Evolutionary conservation across 2,329 filamentous ascomycete species (phyloP), one percentile per base, ranked within the genome.

Genomic region (Sporothrix brunneoviolacea): DNA sequence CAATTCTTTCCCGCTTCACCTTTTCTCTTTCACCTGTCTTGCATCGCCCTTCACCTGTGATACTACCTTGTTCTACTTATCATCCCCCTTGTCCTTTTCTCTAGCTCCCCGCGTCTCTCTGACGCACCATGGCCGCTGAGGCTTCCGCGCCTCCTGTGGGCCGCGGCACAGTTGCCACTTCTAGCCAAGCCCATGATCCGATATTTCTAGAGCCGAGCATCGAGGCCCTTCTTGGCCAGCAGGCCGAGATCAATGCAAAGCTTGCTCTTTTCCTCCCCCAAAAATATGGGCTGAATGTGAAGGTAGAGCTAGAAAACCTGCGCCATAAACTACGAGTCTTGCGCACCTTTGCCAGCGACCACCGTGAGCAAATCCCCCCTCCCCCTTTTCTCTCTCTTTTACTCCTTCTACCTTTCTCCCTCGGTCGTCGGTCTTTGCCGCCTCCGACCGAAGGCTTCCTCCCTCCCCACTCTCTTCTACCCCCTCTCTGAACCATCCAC

Each of bases 301-400:
- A 68, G 54, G 55, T 70, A 43, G 77, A 81, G 65, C 65, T 78
- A 24, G 68, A 71, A 46, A 77, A 79, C 73, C 65, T 82, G 58
- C 75, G 73, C 53, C 71, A 77, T 63, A 81, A 80, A 63, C 65
- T 74, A 50, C 71, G 68, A 52, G 68, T 72, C 38, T 65, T 81
- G 51, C 70, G 74, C 58, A 63, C 65, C 50, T 74, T 74, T 61
- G 70, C 70, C 48, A 67, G 72, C 55, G 69, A 68, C 53, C 70
- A 76, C 60, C 70, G 77, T 80, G 67, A 66, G 71, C 24, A 12
- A 47, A 37, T 4, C 6, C 6, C 24, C 8, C 18, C 8, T 18
- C 13, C n/a, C 41, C 47, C 44, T 51, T 15, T 35, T 54, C 18
- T 48, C 38, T 19, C 62, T 61, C 54, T 58, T 62, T 49, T 36